Base-by-base conservation (phyloP, 139 green algal genomes). In the Chlorella vulgaris region DNA sequence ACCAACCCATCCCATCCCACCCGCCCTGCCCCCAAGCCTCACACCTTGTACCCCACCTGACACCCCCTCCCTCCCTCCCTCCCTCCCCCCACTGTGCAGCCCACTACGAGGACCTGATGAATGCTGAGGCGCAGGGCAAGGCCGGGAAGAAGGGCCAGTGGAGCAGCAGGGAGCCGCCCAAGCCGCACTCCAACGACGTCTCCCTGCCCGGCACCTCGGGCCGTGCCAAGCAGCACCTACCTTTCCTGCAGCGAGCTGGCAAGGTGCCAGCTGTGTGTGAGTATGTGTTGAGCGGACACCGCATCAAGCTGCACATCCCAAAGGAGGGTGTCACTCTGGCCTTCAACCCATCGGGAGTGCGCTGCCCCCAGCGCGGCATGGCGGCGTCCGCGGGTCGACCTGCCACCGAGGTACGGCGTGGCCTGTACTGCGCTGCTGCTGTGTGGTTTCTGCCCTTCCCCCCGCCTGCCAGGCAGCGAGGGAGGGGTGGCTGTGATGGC, bases 101-200 rank as follows among this genome's bases (percentile, higher is more conserved):
- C 70, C 89, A 98, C 81, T 99, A 98, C 79, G 96, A 99, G 74
- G 86, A 80, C 33, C 84, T 98, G 77, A 63, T 98, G 65, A 91
- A 91, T 36, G 93, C 94, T 10, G 96, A 99, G 90, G 90, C 93
- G 68, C 82, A 87, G 73, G 94, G 91, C 29, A 94, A 93, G 81
- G 88, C 90, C 73, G 81, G 53, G 28, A 95, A 94, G 87, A 93
- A 93, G 83, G 96, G 94, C 43, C 40, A 98, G 58, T 93, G 96
- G 88, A 92, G 83, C 63, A 76, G 55, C 75, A 97, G 96, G 89
- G 89, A 95, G 76, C 85, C 94, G 2, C 70, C 93, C 0, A 76
- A 80, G 42, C 92, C 92, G 81, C 85, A 91, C 55, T 50, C 96
- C 68, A 99, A 99, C 82, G 96, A 99, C 83, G 83, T 98, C 4